These are phyloP conservation scores for Boletellus emodensis DNA, from an alignment of 768 basidiomycete genomes.

Conservation along the genomic window DNA sequence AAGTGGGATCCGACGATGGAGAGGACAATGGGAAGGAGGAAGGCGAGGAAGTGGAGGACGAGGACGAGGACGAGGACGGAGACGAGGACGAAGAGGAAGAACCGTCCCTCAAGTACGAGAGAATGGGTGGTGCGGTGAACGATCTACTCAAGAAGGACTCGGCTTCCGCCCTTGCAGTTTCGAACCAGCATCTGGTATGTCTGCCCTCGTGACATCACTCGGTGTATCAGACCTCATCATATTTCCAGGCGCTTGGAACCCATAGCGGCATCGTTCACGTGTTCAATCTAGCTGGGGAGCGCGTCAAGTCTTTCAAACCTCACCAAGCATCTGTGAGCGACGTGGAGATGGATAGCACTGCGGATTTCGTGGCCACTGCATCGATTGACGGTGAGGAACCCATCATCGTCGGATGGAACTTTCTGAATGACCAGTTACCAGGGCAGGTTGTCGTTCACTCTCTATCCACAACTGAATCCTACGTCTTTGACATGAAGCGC, in stretches of 20 bases:
- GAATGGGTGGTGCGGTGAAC: constrained; percentile 64
- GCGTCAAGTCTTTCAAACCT: constrained; percentile 86
- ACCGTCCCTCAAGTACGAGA: constrained; percentile 87
- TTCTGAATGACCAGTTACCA: constrained; percentile 41
- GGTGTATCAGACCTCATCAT: background rate
- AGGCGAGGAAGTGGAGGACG: constrained; percentile 27
- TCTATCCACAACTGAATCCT: constrained; percentile 70
- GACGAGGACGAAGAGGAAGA: constrained; percentile 84
- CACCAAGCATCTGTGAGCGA: constrained; percentile 86
- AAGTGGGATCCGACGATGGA: constrained; percentile 5
- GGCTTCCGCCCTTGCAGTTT: constrained; percentile 76
- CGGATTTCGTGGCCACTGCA: constrained; percentile 88
- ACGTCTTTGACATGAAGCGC: constrained; percentile 86
- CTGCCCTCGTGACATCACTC: background rate
- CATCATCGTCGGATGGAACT: constrained; percentile 44
- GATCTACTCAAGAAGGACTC: constrained; percentile 87
- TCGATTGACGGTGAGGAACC: constrained; percentile 79
- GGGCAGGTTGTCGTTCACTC: constrained; percentile 91
- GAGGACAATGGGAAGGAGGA: constrained; percentile 16
- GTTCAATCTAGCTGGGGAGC: constrained; percentile 70
- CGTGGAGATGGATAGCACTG: constrained; percentile 77
- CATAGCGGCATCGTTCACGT: constrained; percentile 92
- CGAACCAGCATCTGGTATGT: constrained; percentile 66
- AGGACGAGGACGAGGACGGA: constrained; percentile 47
- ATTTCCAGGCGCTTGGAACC: constrained; percentile 77